These are phyloP conservation scores for Globisporangium solare DNA, from an alignment of 352 stramenopile genomes.

Conservation along the genomic window DNA sequence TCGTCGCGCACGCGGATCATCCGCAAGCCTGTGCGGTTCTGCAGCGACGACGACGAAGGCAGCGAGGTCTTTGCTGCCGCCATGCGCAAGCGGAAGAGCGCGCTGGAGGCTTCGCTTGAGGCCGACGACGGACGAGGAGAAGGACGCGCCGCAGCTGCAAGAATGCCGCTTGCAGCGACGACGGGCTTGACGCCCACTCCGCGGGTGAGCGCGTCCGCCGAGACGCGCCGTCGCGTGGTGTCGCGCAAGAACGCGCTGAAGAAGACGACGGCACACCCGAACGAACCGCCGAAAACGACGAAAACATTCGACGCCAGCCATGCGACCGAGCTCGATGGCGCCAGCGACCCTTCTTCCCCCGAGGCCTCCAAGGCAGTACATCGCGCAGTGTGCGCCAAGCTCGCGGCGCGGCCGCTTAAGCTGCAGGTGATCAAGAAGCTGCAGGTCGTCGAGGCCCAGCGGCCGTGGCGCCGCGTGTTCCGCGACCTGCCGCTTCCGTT, in stretches of 20 bases:
- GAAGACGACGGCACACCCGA: no score
- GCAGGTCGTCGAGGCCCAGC: constrained; percentile 17
- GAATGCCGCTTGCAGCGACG: no score
- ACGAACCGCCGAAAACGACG: not conserved
- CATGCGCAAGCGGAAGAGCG: constrained; percentile 2
- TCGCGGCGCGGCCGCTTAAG: not conserved
- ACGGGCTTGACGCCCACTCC: no score
- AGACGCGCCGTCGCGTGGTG: no score
- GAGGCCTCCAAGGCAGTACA: no score
- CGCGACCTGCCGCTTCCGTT: constrained; percentile 32
- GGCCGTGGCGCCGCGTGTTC: constrained; percentile 35
- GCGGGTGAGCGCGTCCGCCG: no score
- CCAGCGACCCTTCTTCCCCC: not conserved
- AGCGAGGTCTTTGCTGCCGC: not conserved
- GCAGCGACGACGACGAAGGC: not conserved
- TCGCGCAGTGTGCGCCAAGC: not conserved
- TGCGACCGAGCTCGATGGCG: not conserved
- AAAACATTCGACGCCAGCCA: not conserved
- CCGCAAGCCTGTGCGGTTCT: not conserved
- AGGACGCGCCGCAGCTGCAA: not conserved
- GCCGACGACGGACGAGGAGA: not conserved
- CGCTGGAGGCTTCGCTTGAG: not conserved
- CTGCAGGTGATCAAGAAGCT: constrained; percentile 8
- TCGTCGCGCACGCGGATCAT: not conserved
- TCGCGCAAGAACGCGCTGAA: not conserved